phyloP scores from a whole-genome alignment of 2,329 filamentous ascomycete species.

The Orbilia blumenaviensis region DNA sequence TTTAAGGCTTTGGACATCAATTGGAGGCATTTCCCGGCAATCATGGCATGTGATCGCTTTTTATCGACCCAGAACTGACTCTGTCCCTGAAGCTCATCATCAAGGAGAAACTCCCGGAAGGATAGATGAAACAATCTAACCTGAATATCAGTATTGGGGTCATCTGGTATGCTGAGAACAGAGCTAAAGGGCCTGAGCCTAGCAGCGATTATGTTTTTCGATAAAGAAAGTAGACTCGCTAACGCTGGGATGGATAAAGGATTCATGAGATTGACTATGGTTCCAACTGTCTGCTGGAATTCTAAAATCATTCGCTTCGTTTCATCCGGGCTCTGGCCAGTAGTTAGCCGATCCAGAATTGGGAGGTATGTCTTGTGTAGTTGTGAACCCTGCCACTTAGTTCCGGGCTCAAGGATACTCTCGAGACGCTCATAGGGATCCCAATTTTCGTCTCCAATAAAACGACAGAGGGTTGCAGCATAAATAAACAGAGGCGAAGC shows the following conservation, averaged over 20 bases:
- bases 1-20: constrained; percentile 59
- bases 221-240: background rate
- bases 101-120: background rate
- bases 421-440: background rate
- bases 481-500: constrained; percentile 58
- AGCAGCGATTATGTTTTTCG: background rate
- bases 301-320: background rate
- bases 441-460: constrained; percentile 50
- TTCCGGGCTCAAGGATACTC: background rate
- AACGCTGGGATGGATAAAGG: background rate
- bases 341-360: background rate
- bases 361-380: constrained; percentile 13
- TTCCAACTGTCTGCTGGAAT: background rate
- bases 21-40: constrained; percentile 55
- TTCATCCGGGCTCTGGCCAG: background rate
- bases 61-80: background rate
- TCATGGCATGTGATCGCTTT: background rate
- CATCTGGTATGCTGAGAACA: background rate
- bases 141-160: background rate
- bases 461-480: constrained; percentile 58
- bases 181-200: background rate
- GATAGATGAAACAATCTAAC: background rate
- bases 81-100: background rate
- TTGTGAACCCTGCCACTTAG: background rate
- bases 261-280: background rate